Conservation (phyloP, 2,329 filamentous ascomycete species). For the Graphiopsis chlorocephala region DNA sequence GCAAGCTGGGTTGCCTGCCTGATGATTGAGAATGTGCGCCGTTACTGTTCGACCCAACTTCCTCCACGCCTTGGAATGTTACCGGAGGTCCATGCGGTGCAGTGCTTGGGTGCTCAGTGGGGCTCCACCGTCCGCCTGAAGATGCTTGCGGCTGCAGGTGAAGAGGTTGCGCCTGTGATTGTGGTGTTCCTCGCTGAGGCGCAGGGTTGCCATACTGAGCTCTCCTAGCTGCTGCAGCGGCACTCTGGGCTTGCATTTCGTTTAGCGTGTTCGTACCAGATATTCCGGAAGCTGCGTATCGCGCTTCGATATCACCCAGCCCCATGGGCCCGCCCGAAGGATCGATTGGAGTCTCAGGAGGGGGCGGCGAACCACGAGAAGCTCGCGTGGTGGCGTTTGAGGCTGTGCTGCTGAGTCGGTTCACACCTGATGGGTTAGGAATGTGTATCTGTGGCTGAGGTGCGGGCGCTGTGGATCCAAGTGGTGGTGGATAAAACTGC, state of each 20-base stretch:
- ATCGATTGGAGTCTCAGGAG: constrained; percentile 84
- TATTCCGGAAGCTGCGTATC: constrained; percentile 88
- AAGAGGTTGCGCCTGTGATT: constrained; percentile 25
- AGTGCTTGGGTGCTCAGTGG: constrained; percentile 82
- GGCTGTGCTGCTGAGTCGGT: constrained; percentile 72
- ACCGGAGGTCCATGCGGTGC: constrained; percentile 86
- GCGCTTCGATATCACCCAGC: constrained; percentile 76
- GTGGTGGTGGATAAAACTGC: constrained; percentile 61
- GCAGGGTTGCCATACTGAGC: constrained; percentile 64
- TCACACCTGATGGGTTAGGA: constrained; percentile 54
- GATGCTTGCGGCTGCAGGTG: constrained; percentile 35
- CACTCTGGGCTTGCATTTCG: constrained; percentile 70
- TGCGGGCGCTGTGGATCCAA: constrained; percentile 25
- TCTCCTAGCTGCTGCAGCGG: constrained; percentile 75
- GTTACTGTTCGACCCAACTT: constrained; percentile 49
- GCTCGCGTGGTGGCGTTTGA: constrained; percentile 92
- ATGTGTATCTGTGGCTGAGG: constrained; percentile 44
- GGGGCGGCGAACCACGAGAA: constrained; percentile 87
- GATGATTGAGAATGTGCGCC: constrained; percentile 12
- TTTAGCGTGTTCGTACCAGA: constrained; percentile 80
- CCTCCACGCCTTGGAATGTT: constrained; percentile 82
- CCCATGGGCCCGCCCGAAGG: constrained; percentile 21
- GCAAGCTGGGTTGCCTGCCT: constrained; percentile 23
- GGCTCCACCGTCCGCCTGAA: constrained; percentile 78
- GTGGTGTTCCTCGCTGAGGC: constrained; percentile 40